A percentile compares a stretch with the other conserved stretches of the same genome.
Conservation (phyloP, 768 basidiomycete genomes). For the Leccinum obscurum region DNA sequence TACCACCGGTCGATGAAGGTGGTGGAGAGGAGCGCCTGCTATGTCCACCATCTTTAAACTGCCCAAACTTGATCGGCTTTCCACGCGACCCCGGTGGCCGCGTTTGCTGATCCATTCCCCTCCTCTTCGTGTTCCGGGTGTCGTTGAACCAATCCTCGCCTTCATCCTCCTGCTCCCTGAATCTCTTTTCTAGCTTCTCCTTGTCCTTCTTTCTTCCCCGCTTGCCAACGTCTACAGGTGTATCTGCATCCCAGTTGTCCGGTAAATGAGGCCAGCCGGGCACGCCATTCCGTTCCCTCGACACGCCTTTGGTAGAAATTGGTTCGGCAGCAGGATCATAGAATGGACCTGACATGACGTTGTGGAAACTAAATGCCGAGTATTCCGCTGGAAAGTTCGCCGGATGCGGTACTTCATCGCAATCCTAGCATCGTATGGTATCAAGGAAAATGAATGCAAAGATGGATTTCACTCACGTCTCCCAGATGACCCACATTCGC, state of each 20-base stretch:
- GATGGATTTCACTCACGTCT: constrained; percentile 53
- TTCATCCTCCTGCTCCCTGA: constrained; percentile 55
- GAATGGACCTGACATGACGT: constrained; percentile 67
- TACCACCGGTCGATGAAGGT: constrained; percentile 22
- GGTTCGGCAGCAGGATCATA: constrained; percentile 43
- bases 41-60: constrained; percentile 30
- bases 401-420: constrained; percentile 44
- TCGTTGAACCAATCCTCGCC: constrained; percentile 67
- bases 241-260: constrained; percentile 46
- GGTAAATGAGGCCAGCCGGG: constrained; percentile 34
- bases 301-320: constrained; percentile 33
- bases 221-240: constrained; percentile 64
- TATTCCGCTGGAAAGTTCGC: constrained; percentile 47
- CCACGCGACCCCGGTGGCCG: constrained; percentile 13
- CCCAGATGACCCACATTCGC: constrained; percentile 73
- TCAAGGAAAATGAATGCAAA: not conserved
- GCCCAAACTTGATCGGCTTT: constrained; percentile 41
- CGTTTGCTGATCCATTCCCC: constrained; percentile 20
- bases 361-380: constrained; percentile 69
- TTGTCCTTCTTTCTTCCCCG: constrained; percentile 62
- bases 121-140: constrained; percentile 31
- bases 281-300: constrained; percentile 36
- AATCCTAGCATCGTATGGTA: constrained; percentile 49
- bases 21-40: constrained; percentile 25
- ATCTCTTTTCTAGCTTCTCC: constrained; percentile 53